Base-by-base conservation (phyloP, 257 asterid species). In the Eustoma russellianum region DNA sequence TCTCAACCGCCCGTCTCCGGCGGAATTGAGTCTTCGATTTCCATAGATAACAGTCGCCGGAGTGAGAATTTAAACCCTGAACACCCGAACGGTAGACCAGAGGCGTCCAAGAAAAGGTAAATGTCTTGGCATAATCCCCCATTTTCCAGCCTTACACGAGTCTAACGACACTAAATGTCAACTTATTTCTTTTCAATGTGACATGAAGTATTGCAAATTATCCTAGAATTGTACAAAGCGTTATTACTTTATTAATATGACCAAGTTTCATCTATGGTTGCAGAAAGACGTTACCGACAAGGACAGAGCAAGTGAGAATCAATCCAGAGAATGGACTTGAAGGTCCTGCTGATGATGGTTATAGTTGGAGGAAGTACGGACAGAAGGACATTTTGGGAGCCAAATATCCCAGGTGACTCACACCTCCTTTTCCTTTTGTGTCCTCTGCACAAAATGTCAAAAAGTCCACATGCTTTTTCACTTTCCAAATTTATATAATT, bases 351-450 rank as follows among this genome's bases (percentile, higher is more conserved):
- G 94, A 79, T 43, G 95, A 87, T 48, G 87, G 95, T 41, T 79
- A 61, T 59, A 84, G 88, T 65, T 91, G 98, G 98, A 82, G 97
- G 55, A 87, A 87, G 61, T 91, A 90, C 48, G 85, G 85, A 6
- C 85, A 78, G 59, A 78, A 78, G 50, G 81, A 78, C 68, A 78
- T 78, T 56, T 60, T 78, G 58, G 81, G 85, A 60, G 81, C 85
- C 17, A 78, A 68, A 56, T 61, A 71, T 61, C 81, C 84, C 30
- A 74, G 80, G 80, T 70, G 44, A 46, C 46, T 28, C 7, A 7
- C 43, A 35, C 9, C 8, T 6, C 12, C 12, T 2, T 38, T 38
- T 38, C 12, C 12, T 38, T 38, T 60, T 54, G 40, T 55, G 44
- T 50, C 15, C 12, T 40, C 41, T 41, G 60, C 65, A 46, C 54